Conservation (phyloP, 1,284 basidiomycete species). For the Phylloporus sp. region DNA sequence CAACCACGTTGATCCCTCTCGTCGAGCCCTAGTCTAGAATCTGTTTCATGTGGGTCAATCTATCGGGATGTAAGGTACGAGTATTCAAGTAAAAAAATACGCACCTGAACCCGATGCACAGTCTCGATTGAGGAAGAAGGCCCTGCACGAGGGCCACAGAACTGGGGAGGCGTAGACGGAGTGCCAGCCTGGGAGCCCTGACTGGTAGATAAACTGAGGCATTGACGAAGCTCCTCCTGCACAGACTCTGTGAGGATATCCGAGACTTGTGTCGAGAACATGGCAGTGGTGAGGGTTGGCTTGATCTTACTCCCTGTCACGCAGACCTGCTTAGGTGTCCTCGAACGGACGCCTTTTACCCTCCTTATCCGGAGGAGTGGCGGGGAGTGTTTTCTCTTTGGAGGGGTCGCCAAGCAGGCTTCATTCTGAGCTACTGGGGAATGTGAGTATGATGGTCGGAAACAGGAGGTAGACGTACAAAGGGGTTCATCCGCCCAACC, state of each 20-base stretch:
- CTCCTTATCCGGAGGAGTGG: background rate
- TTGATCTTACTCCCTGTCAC: constrained; percentile 6
- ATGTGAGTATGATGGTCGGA: too few relatives aligned
- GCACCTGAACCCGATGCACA: background rate
- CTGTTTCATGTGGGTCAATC: background rate
- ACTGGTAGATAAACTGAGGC: constrained; percentile 24
- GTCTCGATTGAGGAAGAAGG: constrained; percentile 22
- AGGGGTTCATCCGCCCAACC: constrained; percentile 50
- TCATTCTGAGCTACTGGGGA: too few relatives aligned
- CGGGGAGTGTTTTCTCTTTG: too few relatives aligned
- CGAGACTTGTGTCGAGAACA: background rate
- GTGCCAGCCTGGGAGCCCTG: constrained; percentile 16
- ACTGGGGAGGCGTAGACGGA: constrained; percentile 13
- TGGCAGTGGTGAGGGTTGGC: constrained; percentile 13
- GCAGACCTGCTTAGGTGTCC: constrained; percentile 27
- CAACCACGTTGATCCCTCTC: too few relatives aligned
- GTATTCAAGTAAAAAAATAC: constrained; percentile 19
- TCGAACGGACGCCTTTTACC: too few relatives aligned
- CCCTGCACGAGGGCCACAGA: background rate
- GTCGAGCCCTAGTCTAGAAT: background rate
- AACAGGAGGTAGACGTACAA: too few relatives aligned
- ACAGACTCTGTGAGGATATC: constrained; percentile 7
- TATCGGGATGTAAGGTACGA: constrained; percentile 6
- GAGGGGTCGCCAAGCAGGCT: too few relatives aligned
- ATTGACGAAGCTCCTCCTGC: background rate